Percentiles rank a stretch among this genome's conserved stretches.
phyloP scores from a whole-genome alignment of 2,329 filamentous ascomycete species.

The Juglanconis oblonga region DNA sequence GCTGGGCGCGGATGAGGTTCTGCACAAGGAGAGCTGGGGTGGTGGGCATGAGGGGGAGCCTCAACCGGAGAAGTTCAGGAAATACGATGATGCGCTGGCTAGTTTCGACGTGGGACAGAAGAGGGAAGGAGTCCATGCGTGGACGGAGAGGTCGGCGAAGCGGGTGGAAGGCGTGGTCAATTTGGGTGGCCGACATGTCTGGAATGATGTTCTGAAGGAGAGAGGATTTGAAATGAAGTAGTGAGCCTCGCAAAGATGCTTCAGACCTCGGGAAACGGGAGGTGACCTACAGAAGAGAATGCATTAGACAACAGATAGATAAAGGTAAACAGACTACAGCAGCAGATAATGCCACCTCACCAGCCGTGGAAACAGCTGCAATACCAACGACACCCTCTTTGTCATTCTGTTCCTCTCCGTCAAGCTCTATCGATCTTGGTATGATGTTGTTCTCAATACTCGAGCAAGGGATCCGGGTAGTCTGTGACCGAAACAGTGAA shows the following conservation, averaged over 20 bases:
- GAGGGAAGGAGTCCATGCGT: not conserved
- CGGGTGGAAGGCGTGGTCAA: not conserved
- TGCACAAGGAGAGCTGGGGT: slow-evolving; percentile 1
- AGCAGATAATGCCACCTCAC: no score
- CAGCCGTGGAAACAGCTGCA: no score
- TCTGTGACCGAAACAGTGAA: no score
- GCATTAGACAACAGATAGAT: no score
- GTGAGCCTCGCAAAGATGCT: not conserved
- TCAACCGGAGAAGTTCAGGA: not conserved
- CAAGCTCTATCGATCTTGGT: no score
- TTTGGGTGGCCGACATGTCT: slow-evolving; percentile 1
- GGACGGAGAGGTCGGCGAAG: slow-evolving; percentile 3
- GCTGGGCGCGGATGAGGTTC: slow-evolving; percentile 15
- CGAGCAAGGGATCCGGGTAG: no score
- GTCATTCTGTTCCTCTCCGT: no score
- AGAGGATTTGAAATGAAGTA: slow-evolving; percentile 2
- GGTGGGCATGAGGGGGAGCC: not conserved
- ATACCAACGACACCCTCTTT: no score
- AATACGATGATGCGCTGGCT: not conserved
- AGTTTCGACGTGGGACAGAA: not conserved
- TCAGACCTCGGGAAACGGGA: not conserved
- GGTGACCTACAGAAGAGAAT: not conserved
- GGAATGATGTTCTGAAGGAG: not conserved
- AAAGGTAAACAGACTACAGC: no score
- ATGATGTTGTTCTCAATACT: no score